phyloP scores from a whole-genome alignment of 805 yeast genomes.

The Candida namnaoensis region DNA sequence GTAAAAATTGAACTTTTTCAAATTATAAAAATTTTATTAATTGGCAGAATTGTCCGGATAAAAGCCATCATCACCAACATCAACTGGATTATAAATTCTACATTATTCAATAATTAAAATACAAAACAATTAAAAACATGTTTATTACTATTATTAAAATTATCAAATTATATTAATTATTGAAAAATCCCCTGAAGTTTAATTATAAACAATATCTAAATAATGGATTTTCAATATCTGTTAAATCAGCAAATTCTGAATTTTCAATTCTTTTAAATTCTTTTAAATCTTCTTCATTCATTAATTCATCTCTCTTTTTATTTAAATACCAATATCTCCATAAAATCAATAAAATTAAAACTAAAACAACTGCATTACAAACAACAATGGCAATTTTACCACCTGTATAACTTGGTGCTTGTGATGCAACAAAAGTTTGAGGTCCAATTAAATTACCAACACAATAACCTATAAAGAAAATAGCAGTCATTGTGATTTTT shows the following conservation, averaged over 20 bases:
- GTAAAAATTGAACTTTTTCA: too few species aligned
- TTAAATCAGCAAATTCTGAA: constrained; percentile 36
- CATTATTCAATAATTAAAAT: too few species aligned
- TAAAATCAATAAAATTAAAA: constrained; percentile 24
- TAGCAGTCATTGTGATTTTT: constrained; percentile 47
- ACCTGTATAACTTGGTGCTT: constrained; percentile 47
- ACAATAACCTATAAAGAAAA: constrained; percentile 53
- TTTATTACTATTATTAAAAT: too few species aligned
- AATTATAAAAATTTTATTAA: too few species aligned
- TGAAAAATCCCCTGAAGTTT: too few species aligned
- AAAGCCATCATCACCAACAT: too few species aligned
- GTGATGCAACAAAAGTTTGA: constrained; percentile 45
- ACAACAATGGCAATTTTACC: constrained; percentile 47
- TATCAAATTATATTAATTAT: too few species aligned
- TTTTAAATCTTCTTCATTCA: constrained; percentile 9
- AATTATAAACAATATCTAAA: constrained; percentile 31
- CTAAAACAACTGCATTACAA: constrained; percentile 33
- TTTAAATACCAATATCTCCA: constrained; percentile 24
- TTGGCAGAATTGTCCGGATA: too few species aligned
- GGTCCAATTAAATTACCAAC: constrained; percentile 65
- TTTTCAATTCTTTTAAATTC: constrained; percentile 11
- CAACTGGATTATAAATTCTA: too few species aligned
- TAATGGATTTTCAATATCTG: constrained; percentile 44
- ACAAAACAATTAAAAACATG: too few species aligned
- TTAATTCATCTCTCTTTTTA: constrained; percentile 23